Evolutionary conservation across 306 rosid genomes (phyloP), one percentile per base, ranked within the genome.

Genomic region (Cajanus cajan): DNA sequence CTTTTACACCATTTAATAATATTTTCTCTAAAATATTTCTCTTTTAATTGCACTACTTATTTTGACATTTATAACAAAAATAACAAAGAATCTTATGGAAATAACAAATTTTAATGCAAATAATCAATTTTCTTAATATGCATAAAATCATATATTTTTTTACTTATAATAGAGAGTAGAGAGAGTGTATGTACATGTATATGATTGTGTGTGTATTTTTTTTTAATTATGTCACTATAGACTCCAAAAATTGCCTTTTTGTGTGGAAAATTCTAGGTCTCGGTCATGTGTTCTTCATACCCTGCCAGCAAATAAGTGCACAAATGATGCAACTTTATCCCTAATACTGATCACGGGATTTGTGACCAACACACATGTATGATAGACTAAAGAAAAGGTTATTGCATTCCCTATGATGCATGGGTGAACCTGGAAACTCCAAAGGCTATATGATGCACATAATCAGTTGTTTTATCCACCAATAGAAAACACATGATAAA

Each of bases 341-440:
- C 59, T 58, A 45, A 25, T 22, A 12, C 18, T 48, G 39, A 52
- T 71, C 22, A 70, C 41, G 16, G 68, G 74, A 64, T 76, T 45
- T 55, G 67, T 64, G 72, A 76, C 74, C 57, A 75, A 55, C 33
- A 40, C 61, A 63, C 37, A 52, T 59, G 74, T 44, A 21, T 39
- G 9, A 65, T 50, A 25, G 41, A 16, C 36, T 68, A 61, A 25
- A 25, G 3, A 21, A 24, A 73, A 4, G 15, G 40, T 40, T 81
- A 52, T 86, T 83, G 14, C 68, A 76, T 65, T 82, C 77, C 86
- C 82, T 25, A 80, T 89, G 73, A 6, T 61, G 67, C 67, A 66
- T 85, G 22, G 50, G 85, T 84, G 89, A 83, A 79, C 88, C 74
- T 51, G 74, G 81, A 74, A 80, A 83, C 62, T 88, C 92, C 89